Conservation (phyloP, 257 asterid genomes). For the Dorcoceras hygrometricum region DNA sequence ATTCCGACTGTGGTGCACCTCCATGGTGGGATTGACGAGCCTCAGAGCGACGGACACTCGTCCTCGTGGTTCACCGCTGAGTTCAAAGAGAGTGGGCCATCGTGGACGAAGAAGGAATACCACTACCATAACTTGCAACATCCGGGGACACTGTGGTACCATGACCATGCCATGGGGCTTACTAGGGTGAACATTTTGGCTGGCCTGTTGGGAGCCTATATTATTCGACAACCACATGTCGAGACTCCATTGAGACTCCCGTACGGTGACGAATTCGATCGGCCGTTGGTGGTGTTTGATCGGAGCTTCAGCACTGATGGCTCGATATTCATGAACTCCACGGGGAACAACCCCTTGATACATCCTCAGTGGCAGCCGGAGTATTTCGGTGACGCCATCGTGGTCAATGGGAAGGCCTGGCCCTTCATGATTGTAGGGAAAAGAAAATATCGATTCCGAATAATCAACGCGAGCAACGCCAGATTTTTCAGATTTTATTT, state of each 20-base stretch:
- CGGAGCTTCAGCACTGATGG: conserved; percentile 58
- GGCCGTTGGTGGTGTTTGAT: conserved; percentile 59
- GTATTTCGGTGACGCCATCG: conserved; percentile 72
- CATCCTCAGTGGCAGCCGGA: conserved; percentile 97
- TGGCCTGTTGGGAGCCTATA: conserved; percentile 69
- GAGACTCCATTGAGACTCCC: conserved; percentile 61
- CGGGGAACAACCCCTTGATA: conserved; percentile 64
- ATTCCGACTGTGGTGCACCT: conserved; percentile 87
- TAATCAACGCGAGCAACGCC: conserved; percentile 78
- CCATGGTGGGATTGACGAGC: conserved; percentile 74
- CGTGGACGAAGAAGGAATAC: conserved; percentile 51
- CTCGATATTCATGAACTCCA: conserved; percentile 68
- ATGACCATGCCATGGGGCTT: conserved; percentile 91
- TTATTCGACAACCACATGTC: conserved; percentile 48
- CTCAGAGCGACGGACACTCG: conserved; percentile 65
- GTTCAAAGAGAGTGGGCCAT: conserved; percentile 51
- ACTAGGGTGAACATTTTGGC: conserved; percentile 87
- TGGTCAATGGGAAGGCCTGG: conserved; percentile 96
- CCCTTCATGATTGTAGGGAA: conserved; percentile 54
- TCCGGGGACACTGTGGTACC: conserved; percentile 90
- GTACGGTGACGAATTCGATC: conserved; percentile 47
- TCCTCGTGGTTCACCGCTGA: conserved; percentile 68
- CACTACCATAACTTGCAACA: conserved; percentile 70
- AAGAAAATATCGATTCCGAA: conserved; percentile 62
- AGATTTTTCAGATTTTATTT: conserved; percentile 68